Evolutionary conservation across 352 stramenopile species (phyloP).

Genomic region (Globisporangium barbulae): DNA sequence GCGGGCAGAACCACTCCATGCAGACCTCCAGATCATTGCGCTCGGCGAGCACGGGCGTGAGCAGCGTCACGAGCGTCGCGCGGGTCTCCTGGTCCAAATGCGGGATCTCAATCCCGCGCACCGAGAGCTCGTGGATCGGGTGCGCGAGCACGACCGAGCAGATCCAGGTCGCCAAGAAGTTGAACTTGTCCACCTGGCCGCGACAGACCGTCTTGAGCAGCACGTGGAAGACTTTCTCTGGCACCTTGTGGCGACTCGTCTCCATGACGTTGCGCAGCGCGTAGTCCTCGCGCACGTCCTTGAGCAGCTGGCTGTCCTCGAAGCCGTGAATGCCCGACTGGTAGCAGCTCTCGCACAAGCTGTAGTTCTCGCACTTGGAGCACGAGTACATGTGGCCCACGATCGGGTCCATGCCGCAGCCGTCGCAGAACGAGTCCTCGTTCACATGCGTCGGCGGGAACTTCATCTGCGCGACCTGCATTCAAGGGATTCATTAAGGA

Average conservation of each 20-base stretch:
- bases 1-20: conserved; percentile 87
- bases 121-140: conserved; percentile 58
- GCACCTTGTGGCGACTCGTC: conserved; percentile 66
- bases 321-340: conserved; percentile 81
- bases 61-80: conserved; percentile 61
- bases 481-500: neutral
- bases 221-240: conserved; percentile 78
- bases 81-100: conserved; percentile 72
- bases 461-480: conserved; percentile 71
- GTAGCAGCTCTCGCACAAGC: conserved; percentile 82
- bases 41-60: conserved; percentile 80
- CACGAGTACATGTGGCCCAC: conserved; percentile 88
- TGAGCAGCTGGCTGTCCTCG: conserved; percentile 73
- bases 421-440: conserved; percentile 88
- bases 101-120: conserved; percentile 85
- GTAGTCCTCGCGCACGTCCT: conserved; percentile 81
- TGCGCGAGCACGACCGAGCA: conserved; percentile 70
- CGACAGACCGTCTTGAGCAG: conserved; percentile 83
- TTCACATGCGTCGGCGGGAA: conserved; percentile 71
- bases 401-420: conserved; percentile 87
- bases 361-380: conserved; percentile 84
- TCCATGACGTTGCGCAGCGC: conserved; percentile 75
- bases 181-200: conserved; percentile 87
- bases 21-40: conserved; percentile 82
- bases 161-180: conserved; percentile 87